Evolutionary conservation across 2,329 filamentous ascomycete genomes (phyloP).

Genomic region (Parastagonospora nodorum): DNA sequence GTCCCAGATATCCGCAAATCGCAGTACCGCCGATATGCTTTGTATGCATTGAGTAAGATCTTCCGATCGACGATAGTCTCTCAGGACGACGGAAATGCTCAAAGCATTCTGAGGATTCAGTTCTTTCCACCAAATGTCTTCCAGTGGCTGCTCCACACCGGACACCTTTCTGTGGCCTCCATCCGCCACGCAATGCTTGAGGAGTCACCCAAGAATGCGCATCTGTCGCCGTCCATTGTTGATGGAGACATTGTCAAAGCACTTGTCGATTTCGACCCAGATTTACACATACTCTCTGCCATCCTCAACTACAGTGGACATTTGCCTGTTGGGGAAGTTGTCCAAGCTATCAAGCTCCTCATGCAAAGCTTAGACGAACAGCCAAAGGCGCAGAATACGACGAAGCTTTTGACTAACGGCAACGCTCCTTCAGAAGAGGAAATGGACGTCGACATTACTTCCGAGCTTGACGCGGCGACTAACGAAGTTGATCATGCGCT

Average conservation of each 20-base stretch:
- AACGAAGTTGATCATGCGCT: conserved; percentile 70
- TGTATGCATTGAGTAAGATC: conserved; percentile 58
- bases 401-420: conserved; percentile 49
- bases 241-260: conserved; percentile 67
- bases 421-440: conserved; percentile 24
- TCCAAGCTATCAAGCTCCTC: conserved; percentile 67
- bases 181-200: conserved; percentile 49
- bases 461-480: conserved; percentile 46
- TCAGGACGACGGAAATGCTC: conserved; percentile 9
- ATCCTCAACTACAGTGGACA: conserved; percentile 67
- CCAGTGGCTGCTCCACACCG: conserved; percentile 64
- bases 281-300: conserved; percentile 68
- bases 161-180: conserved; percentile 52
- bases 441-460: conserved; percentile 44
- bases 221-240: conserved; percentile 54
- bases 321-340: conserved; percentile 68
- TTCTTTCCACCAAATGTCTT: conserved; percentile 60
- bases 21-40: conserved; percentile 68
- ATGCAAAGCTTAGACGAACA: conserved; percentile 69
- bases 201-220: conserved; percentile 46
- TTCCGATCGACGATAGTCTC: conserved; percentile 43
- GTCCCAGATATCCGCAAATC: conserved; percentile 54
- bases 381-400: conserved; percentile 33
- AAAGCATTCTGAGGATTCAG: conserved; percentile 42
- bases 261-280: conserved; percentile 69